phyloP scores from a whole-genome alignment of 2,329 filamentous ascomycete species.

The Ascochyta lentis region DNA sequence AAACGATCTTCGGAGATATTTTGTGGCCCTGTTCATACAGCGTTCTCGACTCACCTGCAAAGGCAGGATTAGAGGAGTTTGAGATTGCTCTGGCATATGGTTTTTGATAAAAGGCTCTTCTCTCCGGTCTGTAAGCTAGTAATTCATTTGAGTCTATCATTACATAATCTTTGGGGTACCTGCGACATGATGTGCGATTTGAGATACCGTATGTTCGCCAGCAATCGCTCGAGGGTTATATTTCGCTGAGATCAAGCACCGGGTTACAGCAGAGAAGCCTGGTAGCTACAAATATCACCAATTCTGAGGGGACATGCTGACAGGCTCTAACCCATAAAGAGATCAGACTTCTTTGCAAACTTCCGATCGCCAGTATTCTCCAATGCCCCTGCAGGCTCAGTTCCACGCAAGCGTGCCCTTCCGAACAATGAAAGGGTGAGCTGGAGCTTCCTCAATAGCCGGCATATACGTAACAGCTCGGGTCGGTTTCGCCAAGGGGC shows the following conservation, averaged over 20 bases:
- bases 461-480: slow-evolving; percentile 11
- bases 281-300: too few relatives aligned
- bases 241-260: too few relatives aligned
- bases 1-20: background rate
- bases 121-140: slow-evolving; percentile 15
- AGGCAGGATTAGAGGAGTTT: slow-evolving; percentile 10
- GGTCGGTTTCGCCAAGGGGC: slow-evolving; percentile 13
- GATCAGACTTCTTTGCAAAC: too few relatives aligned
- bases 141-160: slow-evolving; percentile 6
- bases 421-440: slow-evolving; percentile 11
- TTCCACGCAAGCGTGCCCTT: slow-evolving; percentile 13
- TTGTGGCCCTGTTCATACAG: slow-evolving; percentile 10
- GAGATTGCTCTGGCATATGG: slow-evolving; percentile 7
- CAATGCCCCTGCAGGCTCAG: background rate
- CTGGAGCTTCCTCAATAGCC: slow-evolving; percentile 10
- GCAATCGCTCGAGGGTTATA: too few relatives aligned
- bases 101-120: slow-evolving; percentile 12
- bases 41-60: slow-evolving; percentile 13
- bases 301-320: too few relatives aligned
- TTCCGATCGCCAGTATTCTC: background rate
- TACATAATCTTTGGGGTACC: too few relatives aligned
- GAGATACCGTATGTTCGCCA: too few relatives aligned
- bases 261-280: too few relatives aligned
- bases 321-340: too few relatives aligned
- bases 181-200: too few relatives aligned